Conservation (phyloP, 208 protist genomes). For the Leishmania arabica region DNA sequence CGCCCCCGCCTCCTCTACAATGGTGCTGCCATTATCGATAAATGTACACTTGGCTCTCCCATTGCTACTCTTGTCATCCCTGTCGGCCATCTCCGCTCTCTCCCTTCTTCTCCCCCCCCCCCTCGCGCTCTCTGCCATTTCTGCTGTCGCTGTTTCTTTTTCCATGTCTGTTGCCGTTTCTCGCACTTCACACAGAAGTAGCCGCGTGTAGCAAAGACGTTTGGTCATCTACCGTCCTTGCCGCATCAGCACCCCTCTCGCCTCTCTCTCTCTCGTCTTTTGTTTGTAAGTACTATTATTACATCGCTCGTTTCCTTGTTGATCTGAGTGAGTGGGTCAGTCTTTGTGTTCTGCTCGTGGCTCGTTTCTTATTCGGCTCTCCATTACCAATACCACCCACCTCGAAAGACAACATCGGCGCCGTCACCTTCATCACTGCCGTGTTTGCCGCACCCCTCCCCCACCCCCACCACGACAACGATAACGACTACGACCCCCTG, state of each 20-base stretch:
- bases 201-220: neutral
- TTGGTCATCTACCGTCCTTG: neutral
- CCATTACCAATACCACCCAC: neutral
- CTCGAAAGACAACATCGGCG: neutral
- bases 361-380: neutral
- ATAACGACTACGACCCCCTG: neutral
- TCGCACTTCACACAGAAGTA: constrained; percentile 1
- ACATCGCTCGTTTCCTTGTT: neutral
- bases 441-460: neutral
- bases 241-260: neutral
- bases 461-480: neutral
- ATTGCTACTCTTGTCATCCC: neutral
- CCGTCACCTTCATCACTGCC: neutral
- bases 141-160: neutral
- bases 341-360: neutral
- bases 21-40: no score
- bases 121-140: neutral
- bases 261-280: neutral
- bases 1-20: neutral
- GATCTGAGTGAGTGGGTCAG: neutral
- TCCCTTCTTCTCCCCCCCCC: neutral
- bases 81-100: neutral
- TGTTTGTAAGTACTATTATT: neutral
- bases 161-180: neutral
- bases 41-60: neutral